Evolutionary conservation across 2,329 filamentous ascomycete species (phyloP).

Genomic region (Amauroascus verrucosus): DNA sequence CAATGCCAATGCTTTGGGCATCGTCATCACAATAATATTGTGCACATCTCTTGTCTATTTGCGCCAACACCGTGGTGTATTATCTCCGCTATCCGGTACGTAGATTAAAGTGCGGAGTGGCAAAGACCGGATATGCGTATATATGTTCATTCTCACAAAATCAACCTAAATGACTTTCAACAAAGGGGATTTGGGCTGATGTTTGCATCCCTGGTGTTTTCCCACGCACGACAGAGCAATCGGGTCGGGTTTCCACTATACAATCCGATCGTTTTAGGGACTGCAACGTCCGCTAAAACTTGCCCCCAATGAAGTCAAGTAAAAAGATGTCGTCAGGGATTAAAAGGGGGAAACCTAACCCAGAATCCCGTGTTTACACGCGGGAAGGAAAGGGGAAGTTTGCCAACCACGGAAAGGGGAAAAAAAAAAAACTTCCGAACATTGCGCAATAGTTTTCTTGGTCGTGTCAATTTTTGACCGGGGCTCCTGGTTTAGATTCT

Average conservation of each 20-base stretch:
- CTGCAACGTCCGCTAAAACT: not conserved
- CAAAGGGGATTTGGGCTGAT: too few relatives aligned
- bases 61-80: too few relatives aligned
- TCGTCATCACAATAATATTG: not conserved
- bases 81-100: too few relatives aligned
- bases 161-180: too few relatives aligned
- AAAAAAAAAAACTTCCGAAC: not conserved
- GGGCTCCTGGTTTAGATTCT: conserved; percentile 2
- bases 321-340: not conserved
- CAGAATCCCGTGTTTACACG: not conserved
- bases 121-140: too few relatives aligned
- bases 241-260: not conserved
- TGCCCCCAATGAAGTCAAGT: not conserved
- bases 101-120: too few relatives aligned
- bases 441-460: not conserved
- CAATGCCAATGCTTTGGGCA: not conserved
- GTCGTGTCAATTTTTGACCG: not conserved
- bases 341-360: not conserved
- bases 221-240: not conserved
- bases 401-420: not conserved
- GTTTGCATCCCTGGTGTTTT: not conserved
- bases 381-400: not conserved
- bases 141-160: too few relatives aligned
- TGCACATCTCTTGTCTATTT: too few relatives aligned
- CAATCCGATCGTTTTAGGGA: not conserved